phyloP scores from a whole-genome alignment of 2,329 filamentous ascomycete genomes.

The Aspergillus alliaceus region DNA sequence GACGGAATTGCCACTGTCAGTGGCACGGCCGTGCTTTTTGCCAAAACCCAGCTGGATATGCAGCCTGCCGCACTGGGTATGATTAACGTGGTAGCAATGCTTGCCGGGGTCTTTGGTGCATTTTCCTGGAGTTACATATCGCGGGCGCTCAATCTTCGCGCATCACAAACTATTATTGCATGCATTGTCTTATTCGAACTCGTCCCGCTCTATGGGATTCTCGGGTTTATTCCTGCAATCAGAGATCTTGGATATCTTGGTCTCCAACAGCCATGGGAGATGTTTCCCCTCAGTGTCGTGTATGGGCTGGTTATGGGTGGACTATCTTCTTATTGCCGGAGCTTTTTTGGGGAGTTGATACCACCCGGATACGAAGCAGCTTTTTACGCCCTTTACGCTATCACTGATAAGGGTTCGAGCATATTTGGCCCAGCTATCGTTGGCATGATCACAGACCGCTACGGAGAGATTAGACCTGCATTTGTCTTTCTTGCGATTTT shows the following conservation, averaged over 20 bases:
- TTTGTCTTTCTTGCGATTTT: conserved; percentile 89
- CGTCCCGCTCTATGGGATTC: conserved; percentile 86
- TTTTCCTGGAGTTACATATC: conserved; percentile 86
- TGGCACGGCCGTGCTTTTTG: conserved; percentile 91
- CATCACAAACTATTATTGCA: conserved; percentile 86
- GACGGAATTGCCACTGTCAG: conserved; percentile 94
- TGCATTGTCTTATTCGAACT: conserved; percentile 89
- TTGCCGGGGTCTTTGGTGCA: conserved; percentile 80
- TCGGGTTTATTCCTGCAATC: conserved; percentile 83
- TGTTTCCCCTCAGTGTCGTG: conserved; percentile 87
- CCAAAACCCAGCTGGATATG: conserved; percentile 92
- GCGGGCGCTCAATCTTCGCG: conserved; percentile 65
- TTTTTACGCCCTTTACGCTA: conserved; percentile 95
- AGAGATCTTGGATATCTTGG: conserved; percentile 73
- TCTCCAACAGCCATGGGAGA: conserved; percentile 93
- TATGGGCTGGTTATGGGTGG: conserved; percentile 96
- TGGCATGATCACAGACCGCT: conserved; percentile 82
- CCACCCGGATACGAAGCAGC: conserved; percentile 92
- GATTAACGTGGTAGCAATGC: conserved; percentile 89
- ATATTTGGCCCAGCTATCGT: conserved; percentile 94
- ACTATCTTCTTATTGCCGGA: conserved; percentile 85
- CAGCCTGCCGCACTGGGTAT: conserved; percentile 80
- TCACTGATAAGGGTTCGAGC: conserved; percentile 94
- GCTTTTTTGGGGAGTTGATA: conserved; percentile 88
- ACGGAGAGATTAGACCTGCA: conserved; percentile 77